phyloP scores from a whole-genome alignment of 345 rosid species.

The Bruguiera parviflora region DNA sequence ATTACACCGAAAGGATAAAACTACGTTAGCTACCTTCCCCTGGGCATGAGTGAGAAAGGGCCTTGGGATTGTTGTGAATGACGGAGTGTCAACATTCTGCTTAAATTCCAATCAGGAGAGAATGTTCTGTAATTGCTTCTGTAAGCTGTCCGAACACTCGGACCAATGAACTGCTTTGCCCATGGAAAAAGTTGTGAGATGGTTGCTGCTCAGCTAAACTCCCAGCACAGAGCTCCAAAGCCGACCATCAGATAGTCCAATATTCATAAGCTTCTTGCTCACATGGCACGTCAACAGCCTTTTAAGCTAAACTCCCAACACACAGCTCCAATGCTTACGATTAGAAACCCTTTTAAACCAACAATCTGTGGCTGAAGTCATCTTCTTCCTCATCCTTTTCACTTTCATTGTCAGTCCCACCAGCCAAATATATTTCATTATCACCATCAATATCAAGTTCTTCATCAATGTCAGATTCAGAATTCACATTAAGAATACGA shows the following conservation, averaged over 20 bases:
- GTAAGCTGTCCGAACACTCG: constrained; percentile 80
- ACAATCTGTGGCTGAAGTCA: constrained; percentile 16
- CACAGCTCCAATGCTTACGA: background rate
- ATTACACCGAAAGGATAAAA: no score
- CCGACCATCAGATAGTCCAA: no score
- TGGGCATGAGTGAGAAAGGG: no score
- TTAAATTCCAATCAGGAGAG: constrained; percentile 74
- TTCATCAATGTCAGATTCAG: constrained; percentile 36
- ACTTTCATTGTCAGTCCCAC: constrained; percentile 17
- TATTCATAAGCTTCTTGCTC: no score
- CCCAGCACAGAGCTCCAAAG: no score
- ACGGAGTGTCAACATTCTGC: no score
- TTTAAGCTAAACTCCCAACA: background rate
- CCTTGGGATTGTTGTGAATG: no score
- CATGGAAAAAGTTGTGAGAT: constrained; percentile 18
- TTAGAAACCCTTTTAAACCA: background rate
- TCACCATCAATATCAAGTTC: constrained; percentile 22
- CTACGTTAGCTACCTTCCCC: no score
- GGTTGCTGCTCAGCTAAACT: no score
- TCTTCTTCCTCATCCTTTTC: constrained; percentile 26
- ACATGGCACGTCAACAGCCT: no score
- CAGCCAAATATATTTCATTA: constrained; percentile 5
- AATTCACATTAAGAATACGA: constrained; percentile 29
- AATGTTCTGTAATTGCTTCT: constrained; percentile 79
- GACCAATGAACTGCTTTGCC: constrained; percentile 96